Base-by-base conservation (phyloP, 2,329 filamentous ascomycete genomes). In the Hymenoscyphus scutula region DNA sequence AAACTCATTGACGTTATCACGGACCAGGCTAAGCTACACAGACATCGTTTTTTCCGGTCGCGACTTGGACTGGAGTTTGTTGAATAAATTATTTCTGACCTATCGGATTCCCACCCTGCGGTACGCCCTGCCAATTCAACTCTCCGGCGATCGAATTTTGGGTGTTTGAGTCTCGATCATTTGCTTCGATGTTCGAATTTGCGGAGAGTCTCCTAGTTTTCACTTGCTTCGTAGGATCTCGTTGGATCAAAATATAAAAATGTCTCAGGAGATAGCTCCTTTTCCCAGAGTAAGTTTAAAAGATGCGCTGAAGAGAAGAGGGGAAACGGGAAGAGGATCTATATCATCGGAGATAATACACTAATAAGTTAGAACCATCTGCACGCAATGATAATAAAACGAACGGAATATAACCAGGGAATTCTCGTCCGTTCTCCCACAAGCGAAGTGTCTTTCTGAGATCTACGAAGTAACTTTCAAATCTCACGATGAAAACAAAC, bases 331-430 rank as follows among this genome's bases (percentile, higher is more conserved):
- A 37, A 37, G 32, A 37, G 32, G 11, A 37, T 37, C 32, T 56
- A 56, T 56, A 56, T 56, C 10, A 38, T 25, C 55, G 55, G 55
- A 15, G 30, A 57, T 37, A 41, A 41, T 37, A 25, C 19, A 41
- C 41, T 11, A 57, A 38, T 34, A 19, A 57, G 55, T 57, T 57
- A 41, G 55, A 25, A 38, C 29, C 23, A 38, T 32, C 23, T 57
- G 55, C 34, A 45, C 55, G 55, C 55, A 57, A 57, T 57, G n/a
- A 38, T 57, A 57, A 57, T 57, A 57, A 57, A 38, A 57, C 8
- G 23, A 15, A 38, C 23, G 55, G n/a, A 34, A 30, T 57, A 57
- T 57, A n/a, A 38, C 17, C 55, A 57, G 25, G 55, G 55, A 19
- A n/a, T 19, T 19, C 13, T 19, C 11, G 37, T 57, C 48, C 27